Evolutionary conservation across 148 eudicot genomes (phyloP), one percentile per base, ranked within the genome.

Genomic region (Chenopodium album): DNA sequence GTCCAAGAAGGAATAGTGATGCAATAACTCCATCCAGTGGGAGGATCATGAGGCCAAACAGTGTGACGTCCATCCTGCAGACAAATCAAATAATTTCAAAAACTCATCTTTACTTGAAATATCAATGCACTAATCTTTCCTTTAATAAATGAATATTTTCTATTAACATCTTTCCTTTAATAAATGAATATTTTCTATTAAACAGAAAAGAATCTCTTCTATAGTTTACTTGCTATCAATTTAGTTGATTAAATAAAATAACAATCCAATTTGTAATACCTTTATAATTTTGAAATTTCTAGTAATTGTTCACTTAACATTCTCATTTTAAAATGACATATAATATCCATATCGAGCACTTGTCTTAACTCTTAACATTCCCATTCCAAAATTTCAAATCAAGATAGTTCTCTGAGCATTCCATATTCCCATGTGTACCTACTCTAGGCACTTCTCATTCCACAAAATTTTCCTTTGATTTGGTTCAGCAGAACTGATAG

Each of bases 21-120:
- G 85, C 99, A 96, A 87, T 96, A 96, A 83, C 97, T 94, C 99
- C 99, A 96, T 76, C 98, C 95, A 14, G 88, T 87, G 54, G 75
- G 90, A 83, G 92, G 90, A 86, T 94, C 97, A 82, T 91, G 95
- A 37, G 97, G 99, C 99, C 99, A 96, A 68, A 94, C 86, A 72
- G 90, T 88, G 78, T 90, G 89, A 67, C 86, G 88, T 70, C 99
- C 99, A 83, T 90, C 91, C 99, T 96, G 82, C 82, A 88, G 44
- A 62, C 28, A 84, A 13, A 76, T 71, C 63, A 28, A 68, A 41
- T 41, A 41, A 41, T 41, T 41, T 41, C 44, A 41, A 41, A 41
- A 41, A 41, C 44, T 41, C 44, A 41, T 41, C 44, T 41, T 41
- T 41, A 41, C 44, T 41, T 6, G 44, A 41, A 41, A 41, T 0